These are phyloP conservation scores for Chromosphaera perkinsii DNA, from an alignment of 208 protist genomes.

Conservation along the genomic window DNA sequence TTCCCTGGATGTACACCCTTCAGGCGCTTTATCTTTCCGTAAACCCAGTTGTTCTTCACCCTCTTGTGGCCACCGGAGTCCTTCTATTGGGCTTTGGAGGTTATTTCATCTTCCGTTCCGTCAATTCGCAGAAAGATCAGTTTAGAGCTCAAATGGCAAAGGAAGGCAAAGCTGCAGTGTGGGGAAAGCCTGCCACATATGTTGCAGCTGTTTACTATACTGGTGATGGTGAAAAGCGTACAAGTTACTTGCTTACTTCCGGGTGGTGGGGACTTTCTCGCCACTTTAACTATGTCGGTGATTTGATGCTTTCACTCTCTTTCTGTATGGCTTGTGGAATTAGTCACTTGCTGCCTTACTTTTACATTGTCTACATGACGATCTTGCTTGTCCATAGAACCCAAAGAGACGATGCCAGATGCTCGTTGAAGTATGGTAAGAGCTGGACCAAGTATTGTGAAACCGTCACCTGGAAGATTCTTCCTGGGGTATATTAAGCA, in stretches of 20 bases:
- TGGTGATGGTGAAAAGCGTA: background rate
- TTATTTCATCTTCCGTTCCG: conserved; percentile 58
- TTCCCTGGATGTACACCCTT: conserved; percentile 87
- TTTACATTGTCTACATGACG: conserved; percentile 87
- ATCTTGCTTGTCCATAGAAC: conserved; percentile 76
- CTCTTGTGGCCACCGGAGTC: conserved; percentile 15
- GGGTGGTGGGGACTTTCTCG: conserved; percentile 90
- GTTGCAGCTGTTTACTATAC: background rate
- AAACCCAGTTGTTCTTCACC: background rate
- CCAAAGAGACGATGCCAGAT: conserved; percentile 70
- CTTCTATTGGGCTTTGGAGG: conserved; percentile 21
- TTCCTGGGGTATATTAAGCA: conserved; percentile 86
- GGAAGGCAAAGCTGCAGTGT: conserved; percentile 2
- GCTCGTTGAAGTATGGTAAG: conserved; percentile 39
- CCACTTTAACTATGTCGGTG: conserved; percentile 88
- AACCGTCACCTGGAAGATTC: conserved; percentile 82
- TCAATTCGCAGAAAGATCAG: conserved; percentile 55
- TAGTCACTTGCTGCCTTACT: conserved; percentile 79
- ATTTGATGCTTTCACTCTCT: conserved; percentile 79
- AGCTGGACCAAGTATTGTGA: conserved; percentile 83
- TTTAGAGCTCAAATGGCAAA: conserved; percentile 40
- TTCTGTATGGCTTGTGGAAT: conserved; percentile 82
- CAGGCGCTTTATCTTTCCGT: conserved; percentile 72
- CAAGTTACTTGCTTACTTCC: conserved; percentile 65
- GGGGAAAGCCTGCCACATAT: background rate